Evolutionary conservation across 129 eudicot genomes (phyloP).

Genomic region (Erigeron canadensis): DNA sequence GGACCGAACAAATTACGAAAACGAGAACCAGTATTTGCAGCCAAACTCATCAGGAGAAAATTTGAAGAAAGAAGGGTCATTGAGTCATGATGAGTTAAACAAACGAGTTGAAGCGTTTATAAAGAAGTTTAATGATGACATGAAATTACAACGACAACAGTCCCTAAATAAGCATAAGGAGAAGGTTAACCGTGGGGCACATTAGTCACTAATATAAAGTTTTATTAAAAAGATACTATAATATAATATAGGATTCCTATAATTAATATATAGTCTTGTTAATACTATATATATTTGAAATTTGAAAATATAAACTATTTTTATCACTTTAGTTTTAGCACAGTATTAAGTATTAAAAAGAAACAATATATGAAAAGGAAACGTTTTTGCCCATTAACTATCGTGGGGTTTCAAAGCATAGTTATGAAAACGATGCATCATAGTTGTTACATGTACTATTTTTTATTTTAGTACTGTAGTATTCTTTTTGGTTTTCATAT

Average conservation of each 20-base stretch:
- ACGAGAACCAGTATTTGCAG: conserved; percentile 22
- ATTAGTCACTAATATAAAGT: conserved; percentile 21
- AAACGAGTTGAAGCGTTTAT: conserved; percentile 87
- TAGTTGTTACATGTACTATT: conserved; percentile 12
- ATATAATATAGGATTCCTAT: no score
- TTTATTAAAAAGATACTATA: neutral
- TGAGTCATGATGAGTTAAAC: conserved; percentile 82
- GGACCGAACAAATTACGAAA: conserved; percentile 45
- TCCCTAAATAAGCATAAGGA: conserved; percentile 64
- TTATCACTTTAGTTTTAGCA: neutral
- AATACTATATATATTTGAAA: no score
- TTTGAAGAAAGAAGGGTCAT: conserved; percentile 62
- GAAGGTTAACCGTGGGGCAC: conserved; percentile 61
- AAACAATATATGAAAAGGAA: neutral
- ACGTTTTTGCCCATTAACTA: conserved; percentile 21
- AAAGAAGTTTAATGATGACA: conserved; percentile 75
- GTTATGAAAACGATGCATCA: conserved; percentile 19
- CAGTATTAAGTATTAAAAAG: neutral
- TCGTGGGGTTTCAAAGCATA: conserved; percentile 11
- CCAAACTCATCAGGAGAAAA: conserved; percentile 27
- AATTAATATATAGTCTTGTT: no score
- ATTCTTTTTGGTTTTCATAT: neutral
- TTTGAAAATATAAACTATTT: neutral
- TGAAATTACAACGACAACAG: conserved; percentile 85
- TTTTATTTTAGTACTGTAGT: no score